phyloP scores from a whole-genome alignment of 805 yeast species.

The Myxozyma neglecta region DNA sequence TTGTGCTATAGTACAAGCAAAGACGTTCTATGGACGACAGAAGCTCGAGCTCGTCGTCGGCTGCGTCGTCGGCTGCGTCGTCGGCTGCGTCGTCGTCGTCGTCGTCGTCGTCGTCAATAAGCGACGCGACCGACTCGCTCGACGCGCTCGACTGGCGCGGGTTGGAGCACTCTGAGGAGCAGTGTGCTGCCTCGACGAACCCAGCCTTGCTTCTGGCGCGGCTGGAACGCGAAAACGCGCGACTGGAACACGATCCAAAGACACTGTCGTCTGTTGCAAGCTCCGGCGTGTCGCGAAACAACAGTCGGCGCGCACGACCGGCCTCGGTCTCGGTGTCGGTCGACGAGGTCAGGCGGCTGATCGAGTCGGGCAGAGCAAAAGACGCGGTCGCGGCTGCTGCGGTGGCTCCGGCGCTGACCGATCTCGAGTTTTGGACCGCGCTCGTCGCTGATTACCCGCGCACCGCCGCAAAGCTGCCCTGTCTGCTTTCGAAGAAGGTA shows the following conservation, averaged over 20 bases:
- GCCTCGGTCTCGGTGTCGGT: slow-evolving; percentile 20
- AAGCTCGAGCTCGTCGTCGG: no score
- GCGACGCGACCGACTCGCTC: neutral
- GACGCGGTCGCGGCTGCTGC: neutral
- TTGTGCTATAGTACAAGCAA: no score
- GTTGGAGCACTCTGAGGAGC: slow-evolving; percentile 18
- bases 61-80: no score
- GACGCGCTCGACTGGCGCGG: slow-evolving; percentile 25
- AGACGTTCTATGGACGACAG: no score
- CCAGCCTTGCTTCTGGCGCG: slow-evolving; percentile 31
- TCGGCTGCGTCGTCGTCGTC: no score
- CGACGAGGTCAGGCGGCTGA: slow-evolving; percentile 16
- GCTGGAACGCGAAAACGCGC: slow-evolving; percentile 29
- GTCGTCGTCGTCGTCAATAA: no score
- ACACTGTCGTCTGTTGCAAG: neutral
- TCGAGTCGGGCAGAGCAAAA: slow-evolving; percentile 5
- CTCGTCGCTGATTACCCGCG: slow-evolving; percentile 40
- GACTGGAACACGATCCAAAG: slow-evolving; percentile 29
- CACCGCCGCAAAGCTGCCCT: slow-evolving; percentile 38
- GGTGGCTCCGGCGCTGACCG: slow-evolving; percentile 27
- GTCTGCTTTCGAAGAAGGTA: slow-evolving; percentile 38
- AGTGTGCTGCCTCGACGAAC: slow-evolving; percentile 6
- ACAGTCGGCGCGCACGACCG: slow-evolving; percentile 8
- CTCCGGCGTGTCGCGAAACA: neutral
- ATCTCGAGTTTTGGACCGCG: slow-evolving; percentile 42